Conservation (phyloP, 257 asterid species). For the Apocynum venetum region DNA sequence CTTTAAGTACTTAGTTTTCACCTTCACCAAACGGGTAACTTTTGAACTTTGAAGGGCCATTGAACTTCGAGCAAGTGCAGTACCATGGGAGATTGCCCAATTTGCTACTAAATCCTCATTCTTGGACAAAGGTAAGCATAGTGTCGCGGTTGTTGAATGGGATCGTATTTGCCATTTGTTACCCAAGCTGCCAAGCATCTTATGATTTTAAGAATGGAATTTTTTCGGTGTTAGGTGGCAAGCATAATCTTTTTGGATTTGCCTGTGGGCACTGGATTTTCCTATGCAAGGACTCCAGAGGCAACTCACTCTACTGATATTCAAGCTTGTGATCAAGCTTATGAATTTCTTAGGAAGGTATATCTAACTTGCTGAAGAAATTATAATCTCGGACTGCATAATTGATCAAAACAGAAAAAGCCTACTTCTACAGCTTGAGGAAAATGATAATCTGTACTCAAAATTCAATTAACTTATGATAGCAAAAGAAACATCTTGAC, state of each 20-base stretch:
- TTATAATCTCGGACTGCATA: too few species aligned
- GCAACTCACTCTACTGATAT: conserved; percentile 26
- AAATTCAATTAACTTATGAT: too few species aligned
- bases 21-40: too few species aligned
- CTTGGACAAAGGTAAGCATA: conserved; percentile 34
- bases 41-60: conserved; percentile 19
- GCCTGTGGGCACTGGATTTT: conserved; percentile 41
- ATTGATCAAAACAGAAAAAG: too few species aligned
- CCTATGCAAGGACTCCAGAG: conserved; percentile 30
- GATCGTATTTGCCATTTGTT: too few species aligned
- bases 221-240: conserved; percentile 21
- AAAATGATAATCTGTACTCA: too few species aligned
- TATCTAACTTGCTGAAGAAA: too few species aligned
- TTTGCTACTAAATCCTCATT: conserved; percentile 22
- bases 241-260: conserved; percentile 33
- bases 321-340: conserved; percentile 25
- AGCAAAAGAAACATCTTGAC: too few species aligned
- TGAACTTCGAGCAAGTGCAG: conserved; percentile 16
- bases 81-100: conserved; percentile 32
- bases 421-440: too few species aligned
- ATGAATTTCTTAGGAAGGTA: conserved; percentile 34
- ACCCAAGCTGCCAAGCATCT: too few species aligned
- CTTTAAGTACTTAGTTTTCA: too few species aligned
- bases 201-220: not conserved
- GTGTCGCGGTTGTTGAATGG: too few species aligned